Percentiles rank a stretch among this genome's conserved stretches.
phyloP scores from a whole-genome alignment of 1,139 yeast species.

The Nematodospora anomalae region DNA sequence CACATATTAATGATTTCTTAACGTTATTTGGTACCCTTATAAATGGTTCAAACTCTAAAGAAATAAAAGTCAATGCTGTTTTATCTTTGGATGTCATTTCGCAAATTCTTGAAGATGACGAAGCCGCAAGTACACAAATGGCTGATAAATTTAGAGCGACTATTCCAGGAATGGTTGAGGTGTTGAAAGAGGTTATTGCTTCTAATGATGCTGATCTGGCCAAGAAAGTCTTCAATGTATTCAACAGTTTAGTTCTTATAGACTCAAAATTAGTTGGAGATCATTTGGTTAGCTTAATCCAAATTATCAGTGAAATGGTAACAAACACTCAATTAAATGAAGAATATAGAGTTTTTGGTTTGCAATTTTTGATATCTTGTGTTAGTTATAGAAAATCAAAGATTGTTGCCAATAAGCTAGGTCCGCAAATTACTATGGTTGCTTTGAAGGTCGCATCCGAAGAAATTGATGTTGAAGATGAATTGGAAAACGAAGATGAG shows the following conservation, averaged over 20 bases:
- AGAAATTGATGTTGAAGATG: slow-evolving; percentile 71
- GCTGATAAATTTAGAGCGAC: slow-evolving; percentile 63
- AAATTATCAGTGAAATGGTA: slow-evolving; percentile 75
- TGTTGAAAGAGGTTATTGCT: slow-evolving; percentile 71
- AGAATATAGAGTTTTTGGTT: slow-evolving; percentile 79
- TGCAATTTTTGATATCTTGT: slow-evolving; percentile 81
- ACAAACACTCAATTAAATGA: slow-evolving; percentile 67
- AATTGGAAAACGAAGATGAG: slow-evolving; percentile 76
- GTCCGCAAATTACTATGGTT: slow-evolving; percentile 72
- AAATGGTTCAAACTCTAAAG: slow-evolving; percentile 63
- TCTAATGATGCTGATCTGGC: slow-evolving; percentile 73
- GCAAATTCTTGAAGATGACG: slow-evolving; percentile 60
- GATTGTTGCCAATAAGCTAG: slow-evolving; percentile 63
- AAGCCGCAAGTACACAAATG: slow-evolving; percentile 32
- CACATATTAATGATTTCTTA: slow-evolving; percentile 67
- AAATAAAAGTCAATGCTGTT: slow-evolving; percentile 80
- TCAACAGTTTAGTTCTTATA: slow-evolving; percentile 73
- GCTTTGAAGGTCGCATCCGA: slow-evolving; percentile 81
- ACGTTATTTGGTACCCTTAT: slow-evolving; percentile 68
- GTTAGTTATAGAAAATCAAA: slow-evolving; percentile 72
- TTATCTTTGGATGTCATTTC: slow-evolving; percentile 80
- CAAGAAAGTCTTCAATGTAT: slow-evolving; percentile 77
- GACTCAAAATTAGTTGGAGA: slow-evolving; percentile 82
- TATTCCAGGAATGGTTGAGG: slow-evolving; percentile 80
- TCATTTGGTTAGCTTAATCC: slow-evolving; percentile 65